Percentiles rank a stretch among this genome's conserved stretches.
These are phyloP conservation scores for Odontarrhena argentea DNA, from an alignment of 345 rosid species.

Conservation along the genomic window DNA sequence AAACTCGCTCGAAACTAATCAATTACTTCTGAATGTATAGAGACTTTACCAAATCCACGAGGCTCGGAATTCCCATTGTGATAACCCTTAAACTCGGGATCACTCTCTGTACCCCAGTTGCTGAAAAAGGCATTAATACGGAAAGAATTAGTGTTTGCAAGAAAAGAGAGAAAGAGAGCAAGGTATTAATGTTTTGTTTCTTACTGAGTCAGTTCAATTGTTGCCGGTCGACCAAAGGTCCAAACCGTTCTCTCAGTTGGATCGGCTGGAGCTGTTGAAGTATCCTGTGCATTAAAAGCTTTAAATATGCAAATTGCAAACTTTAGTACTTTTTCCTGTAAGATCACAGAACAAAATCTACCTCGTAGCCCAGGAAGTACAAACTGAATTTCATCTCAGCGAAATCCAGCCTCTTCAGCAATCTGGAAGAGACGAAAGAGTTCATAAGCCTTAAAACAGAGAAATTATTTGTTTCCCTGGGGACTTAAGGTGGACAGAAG, in stretches of 20 bases:
- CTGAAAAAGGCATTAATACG: conserved; percentile 47
- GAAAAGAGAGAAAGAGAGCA: conserved; percentile 2
- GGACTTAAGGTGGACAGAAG: background rate
- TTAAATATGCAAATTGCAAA: conserved; percentile 15
- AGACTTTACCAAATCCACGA: conserved; percentile 76
- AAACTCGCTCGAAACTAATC: background rate
- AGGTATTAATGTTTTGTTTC: conserved; percentile 23
- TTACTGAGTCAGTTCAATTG: conserved; percentile 92
- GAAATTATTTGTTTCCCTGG: conserved; percentile 3
- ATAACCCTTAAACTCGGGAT: conserved; percentile 86
- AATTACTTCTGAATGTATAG: background rate
- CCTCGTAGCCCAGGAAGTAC: conserved; percentile 94
- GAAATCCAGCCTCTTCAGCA: conserved; percentile 88
- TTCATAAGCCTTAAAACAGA: conserved; percentile 19
- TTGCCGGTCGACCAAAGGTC: conserved; percentile 77
- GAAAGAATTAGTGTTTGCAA: conserved; percentile 27
- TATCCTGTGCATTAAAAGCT: conserved; percentile 48
- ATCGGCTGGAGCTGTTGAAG: conserved; percentile 68
- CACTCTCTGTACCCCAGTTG: conserved; percentile 95
- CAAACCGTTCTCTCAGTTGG: conserved; percentile 82
- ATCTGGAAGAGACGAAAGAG: conserved; percentile 41
- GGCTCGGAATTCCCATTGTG: conserved; percentile 96
- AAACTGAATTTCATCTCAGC: conserved; percentile 89
- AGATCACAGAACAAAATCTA: conserved; percentile 36
- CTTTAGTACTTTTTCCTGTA: background rate